phyloP scores from a whole-genome alignment of 257 asterid genomes.

The Linaria vulgaris region DNA sequence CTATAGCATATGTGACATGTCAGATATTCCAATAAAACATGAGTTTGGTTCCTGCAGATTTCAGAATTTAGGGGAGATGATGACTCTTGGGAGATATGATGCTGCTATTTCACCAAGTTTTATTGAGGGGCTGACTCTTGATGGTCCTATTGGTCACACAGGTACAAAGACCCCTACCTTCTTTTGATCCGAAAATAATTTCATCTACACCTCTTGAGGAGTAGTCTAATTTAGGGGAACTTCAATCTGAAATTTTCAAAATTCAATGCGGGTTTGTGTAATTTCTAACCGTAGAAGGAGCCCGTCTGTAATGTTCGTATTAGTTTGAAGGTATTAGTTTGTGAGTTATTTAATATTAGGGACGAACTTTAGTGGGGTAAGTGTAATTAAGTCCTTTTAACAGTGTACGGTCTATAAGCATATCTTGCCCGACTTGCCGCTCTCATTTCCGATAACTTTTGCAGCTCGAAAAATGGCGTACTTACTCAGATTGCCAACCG shows the following conservation, averaged over 20 bases:
- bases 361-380: too few relatives aligned
- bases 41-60: constrained; percentile 48
- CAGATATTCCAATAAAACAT: not conserved
- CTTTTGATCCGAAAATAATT: not conserved
- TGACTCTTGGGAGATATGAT: constrained; percentile 88
- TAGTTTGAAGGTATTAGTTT: not conserved
- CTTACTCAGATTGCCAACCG: constrained; percentile 81
- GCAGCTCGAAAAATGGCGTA: constrained; percentile 92
- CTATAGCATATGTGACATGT: not conserved
- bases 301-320: not conserved
- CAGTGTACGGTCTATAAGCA: too few relatives aligned
- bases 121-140: constrained; percentile 76
- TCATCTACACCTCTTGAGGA: too few relatives aligned
- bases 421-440: too few relatives aligned
- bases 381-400: too few relatives aligned
- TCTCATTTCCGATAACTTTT: too few relatives aligned
- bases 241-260: too few relatives aligned
- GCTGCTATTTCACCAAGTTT: constrained; percentile 89
- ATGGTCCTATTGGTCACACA: constrained; percentile 87
- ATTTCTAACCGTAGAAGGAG: too few relatives aligned
- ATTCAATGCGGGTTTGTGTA: too few relatives aligned
- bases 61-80: constrained; percentile 96
- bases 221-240: too few relatives aligned
- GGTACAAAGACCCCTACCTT: constrained; percentile 46
- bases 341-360: not conserved